Evolutionary conservation across 208 protist genomes (phyloP).

Genomic region (Vickermania spadyakhi): DNA sequence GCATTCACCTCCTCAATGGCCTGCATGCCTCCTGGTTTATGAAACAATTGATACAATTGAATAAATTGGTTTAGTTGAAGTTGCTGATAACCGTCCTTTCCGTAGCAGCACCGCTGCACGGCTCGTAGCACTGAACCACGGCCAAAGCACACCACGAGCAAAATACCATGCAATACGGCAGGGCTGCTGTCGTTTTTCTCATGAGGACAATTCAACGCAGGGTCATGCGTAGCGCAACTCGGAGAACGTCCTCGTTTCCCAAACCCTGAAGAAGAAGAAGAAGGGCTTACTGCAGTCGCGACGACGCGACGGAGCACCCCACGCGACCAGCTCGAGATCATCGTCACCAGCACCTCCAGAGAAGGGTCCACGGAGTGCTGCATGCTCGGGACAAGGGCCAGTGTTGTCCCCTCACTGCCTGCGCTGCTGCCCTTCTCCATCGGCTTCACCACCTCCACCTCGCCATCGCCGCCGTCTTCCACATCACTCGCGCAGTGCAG

Average conservation of each 20-base stretch:
- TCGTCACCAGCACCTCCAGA: slow-evolving; percentile 41
- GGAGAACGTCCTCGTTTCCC: not conserved
- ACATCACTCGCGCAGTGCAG: slow-evolving; percentile 3
- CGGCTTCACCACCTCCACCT: slow-evolving; percentile 10
- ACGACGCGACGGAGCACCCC: slow-evolving; percentile 12
- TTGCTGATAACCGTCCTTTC: not conserved
- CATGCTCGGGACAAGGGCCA: slow-evolving; percentile 30
- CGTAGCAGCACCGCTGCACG: not conserved
- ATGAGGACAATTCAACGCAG: too few species aligned
- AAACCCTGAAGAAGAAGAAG: too few species aligned
- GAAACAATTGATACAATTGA: not conserved
- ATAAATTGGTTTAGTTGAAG: not conserved
- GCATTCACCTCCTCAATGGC: not conserved
- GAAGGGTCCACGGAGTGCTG: slow-evolving; percentile 45
- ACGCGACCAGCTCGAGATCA: slow-evolving; percentile 46
- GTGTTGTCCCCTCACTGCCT: not conserved
- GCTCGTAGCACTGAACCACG: not conserved
- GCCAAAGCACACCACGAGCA: not conserved
- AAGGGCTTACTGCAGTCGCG: too few species aligned
- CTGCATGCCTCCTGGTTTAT: not conserved
- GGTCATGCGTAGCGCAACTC: not conserved
- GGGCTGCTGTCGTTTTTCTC: not conserved
- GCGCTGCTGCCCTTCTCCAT: not conserved
- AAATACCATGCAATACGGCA: not conserved
- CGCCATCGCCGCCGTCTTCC: slow-evolving; percentile 19